A percentile compares a stretch with the other conserved stretches of the same genome.
These are phyloP conservation scores for Mercurialis annua DNA, from an alignment of 345 rosid genomes.

Conservation along the genomic window DNA sequence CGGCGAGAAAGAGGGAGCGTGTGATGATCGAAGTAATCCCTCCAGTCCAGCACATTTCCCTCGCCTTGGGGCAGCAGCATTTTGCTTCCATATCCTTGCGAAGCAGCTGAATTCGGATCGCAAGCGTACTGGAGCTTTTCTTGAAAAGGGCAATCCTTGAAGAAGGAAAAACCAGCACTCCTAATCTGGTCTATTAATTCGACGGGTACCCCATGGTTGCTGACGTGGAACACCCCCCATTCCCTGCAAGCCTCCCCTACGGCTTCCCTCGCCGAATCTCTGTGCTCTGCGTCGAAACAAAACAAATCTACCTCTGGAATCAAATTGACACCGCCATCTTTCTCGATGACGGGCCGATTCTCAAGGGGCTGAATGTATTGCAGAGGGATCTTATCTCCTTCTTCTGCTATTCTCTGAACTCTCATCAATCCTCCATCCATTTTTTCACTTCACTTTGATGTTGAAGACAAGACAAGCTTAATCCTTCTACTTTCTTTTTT, in stretches of 20 bases:
- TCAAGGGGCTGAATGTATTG: conserved; percentile 66
- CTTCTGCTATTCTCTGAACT: conserved; percentile 52
- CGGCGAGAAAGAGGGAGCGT: conserved; percentile 76
- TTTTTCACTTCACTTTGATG: too few species aligned
- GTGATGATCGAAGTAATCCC: conserved; percentile 93
- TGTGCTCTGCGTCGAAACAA: conserved; percentile 4
- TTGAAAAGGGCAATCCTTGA: conserved; percentile 45
- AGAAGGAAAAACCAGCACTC: conserved; percentile 48
- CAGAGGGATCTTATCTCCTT: conserved; percentile 52
- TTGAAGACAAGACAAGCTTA: too few species aligned
- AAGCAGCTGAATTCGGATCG: conserved; percentile 56
- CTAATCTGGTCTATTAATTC: conserved; percentile 47
- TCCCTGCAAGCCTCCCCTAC: conserved; percentile 56
- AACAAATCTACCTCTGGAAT: conserved; percentile 63
- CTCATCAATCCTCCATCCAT: conserved; percentile 22
- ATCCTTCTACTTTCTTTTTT: too few species aligned
- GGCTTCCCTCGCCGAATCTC: conserved; percentile 28
- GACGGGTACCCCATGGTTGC: conserved; percentile 62
- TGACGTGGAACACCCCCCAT: conserved; percentile 89
- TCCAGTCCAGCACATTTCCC: conserved; percentile 67
- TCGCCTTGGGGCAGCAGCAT: conserved; percentile 45
- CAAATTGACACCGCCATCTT: not conserved
- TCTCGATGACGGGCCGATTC: conserved; percentile 36
- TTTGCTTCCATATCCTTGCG: conserved; percentile 81
- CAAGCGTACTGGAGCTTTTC: conserved; percentile 77